Conservation (phyloP, 495 filamentous ascomycete species). For the Xylaria telfairii region DNA sequence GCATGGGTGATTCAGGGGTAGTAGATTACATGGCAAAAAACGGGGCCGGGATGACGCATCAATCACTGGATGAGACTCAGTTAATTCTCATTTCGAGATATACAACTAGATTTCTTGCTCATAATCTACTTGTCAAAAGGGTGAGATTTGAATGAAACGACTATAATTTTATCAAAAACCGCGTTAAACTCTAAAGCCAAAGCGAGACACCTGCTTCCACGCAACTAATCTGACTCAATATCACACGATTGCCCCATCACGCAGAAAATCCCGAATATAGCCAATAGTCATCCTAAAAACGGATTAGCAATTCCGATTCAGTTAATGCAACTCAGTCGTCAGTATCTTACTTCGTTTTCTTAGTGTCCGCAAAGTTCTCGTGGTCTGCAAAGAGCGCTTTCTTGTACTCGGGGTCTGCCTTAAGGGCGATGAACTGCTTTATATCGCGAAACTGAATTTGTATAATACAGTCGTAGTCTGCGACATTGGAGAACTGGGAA, state of each 20-base stretch:
- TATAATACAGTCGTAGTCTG: constrained; percentile 52
- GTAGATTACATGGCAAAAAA: no score
- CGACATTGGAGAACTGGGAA: constrained; percentile 44
- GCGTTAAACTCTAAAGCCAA: no score
- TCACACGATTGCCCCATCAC: constrained; percentile 21
- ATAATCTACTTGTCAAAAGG: no score
- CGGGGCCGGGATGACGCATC: no score
- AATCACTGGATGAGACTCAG: no score
- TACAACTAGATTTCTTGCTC: no score
- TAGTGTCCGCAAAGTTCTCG: constrained; percentile 56
- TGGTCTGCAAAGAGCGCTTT: constrained; percentile 49
- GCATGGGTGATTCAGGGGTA: no score
- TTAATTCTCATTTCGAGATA: no score
- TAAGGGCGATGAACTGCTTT: constrained; percentile 46
- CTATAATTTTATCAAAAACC: no score
- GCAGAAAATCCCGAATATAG: constrained; percentile 27
- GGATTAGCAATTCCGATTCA: neutral
- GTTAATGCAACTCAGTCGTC: neutral
- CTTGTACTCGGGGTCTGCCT: constrained; percentile 45
- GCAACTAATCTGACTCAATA: no score
- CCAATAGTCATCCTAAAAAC: constrained; percentile 32
- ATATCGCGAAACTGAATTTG: constrained; percentile 48
- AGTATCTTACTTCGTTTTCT: constrained; percentile 40
- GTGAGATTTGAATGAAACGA: no score
- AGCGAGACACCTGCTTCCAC: no score